These are phyloP conservation scores for Hericium alpestre DNA, from an alignment of 768 basidiomycete species.

Conservation along the genomic window DNA sequence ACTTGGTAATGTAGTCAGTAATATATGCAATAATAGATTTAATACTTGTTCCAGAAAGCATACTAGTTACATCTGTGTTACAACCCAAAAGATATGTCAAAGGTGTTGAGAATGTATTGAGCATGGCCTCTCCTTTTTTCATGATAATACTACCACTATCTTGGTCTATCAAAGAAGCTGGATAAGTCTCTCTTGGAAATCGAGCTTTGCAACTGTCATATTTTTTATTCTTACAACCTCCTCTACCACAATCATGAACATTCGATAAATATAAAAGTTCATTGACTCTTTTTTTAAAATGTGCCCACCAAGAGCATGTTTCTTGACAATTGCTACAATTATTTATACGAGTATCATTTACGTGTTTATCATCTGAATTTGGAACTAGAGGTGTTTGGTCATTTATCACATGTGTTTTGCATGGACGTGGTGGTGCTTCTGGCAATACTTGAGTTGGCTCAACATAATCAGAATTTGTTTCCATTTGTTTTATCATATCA, in stretches of 20 bases:
- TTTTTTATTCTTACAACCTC: slow-evolving; percentile 21
- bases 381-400: too few relatives aligned
- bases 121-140: slow-evolving; percentile 23
- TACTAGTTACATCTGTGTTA: slow-evolving; percentile 29
- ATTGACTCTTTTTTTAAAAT: slow-evolving; percentile 4
- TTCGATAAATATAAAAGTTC: slow-evolving; percentile 4
- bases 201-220: slow-evolving; percentile 22
- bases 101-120: slow-evolving; percentile 25
- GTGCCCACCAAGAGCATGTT: background rate
- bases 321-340: background rate
- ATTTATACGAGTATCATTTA: background rate
- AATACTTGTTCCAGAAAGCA: slow-evolving; percentile 30
- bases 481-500: too few relatives aligned
- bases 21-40: slow-evolving; percentile 29
- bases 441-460: too few relatives aligned
- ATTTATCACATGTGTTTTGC: too few relatives aligned
- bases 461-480: too few relatives aligned
- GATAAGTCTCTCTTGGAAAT: slow-evolving; percentile 23
- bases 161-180: slow-evolving; percentile 20
- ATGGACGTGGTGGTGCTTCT: too few relatives aligned
- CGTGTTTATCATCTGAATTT: too few relatives aligned
- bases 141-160: slow-evolving; percentile 18
- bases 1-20: slow-evolving; percentile 35
- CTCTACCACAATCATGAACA: slow-evolving; percentile 1
- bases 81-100: slow-evolving; percentile 26